Evolutionary conservation across 345 rosid species (phyloP).

Genomic region (Hibiscus tridactylites): DNA sequence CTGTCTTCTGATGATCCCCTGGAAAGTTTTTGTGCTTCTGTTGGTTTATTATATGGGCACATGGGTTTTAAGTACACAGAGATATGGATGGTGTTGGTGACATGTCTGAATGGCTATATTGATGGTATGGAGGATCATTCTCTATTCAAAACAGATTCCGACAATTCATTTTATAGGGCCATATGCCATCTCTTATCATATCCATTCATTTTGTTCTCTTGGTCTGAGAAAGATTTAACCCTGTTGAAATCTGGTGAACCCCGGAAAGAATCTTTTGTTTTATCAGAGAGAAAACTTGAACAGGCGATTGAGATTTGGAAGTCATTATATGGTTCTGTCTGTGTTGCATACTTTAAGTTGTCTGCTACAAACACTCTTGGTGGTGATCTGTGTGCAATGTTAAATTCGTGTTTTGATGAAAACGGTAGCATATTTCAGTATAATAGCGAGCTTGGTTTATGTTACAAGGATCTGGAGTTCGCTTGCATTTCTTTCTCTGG

Average conservation of each 20-base stretch:
- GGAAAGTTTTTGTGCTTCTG: constrained; percentile 26
- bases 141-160: constrained; percentile 13
- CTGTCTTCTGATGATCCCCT: constrained; percentile 25
- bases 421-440: constrained; percentile 13
- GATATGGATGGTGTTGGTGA: constrained; percentile 35
- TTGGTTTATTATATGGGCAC: constrained; percentile 27
- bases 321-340: constrained; percentile 31
- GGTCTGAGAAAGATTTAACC: neutral
- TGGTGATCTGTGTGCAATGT: constrained; percentile 22
- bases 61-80: constrained; percentile 17
- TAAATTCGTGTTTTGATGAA: constrained; percentile 23
- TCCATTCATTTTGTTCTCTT: constrained; percentile 33
- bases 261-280: constrained; percentile 16
- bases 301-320: constrained; percentile 35
- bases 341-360: constrained; percentile 14
- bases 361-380: constrained; percentile 18
- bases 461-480: constrained; percentile 14
- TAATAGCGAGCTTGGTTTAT: constrained; percentile 16
- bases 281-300: constrained; percentile 19
- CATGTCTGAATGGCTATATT: constrained; percentile 27
- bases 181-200: constrained; percentile 33
- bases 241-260: constrained; percentile 6
- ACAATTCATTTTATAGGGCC: constrained; percentile 9
- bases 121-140: constrained; percentile 22
- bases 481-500: constrained; percentile 25